A percentile compares a stretch with the other conserved stretches of the same genome.
Conservation (phyloP, 495 filamentous ascomycete species). For the Tuber melanosporum region DNA sequence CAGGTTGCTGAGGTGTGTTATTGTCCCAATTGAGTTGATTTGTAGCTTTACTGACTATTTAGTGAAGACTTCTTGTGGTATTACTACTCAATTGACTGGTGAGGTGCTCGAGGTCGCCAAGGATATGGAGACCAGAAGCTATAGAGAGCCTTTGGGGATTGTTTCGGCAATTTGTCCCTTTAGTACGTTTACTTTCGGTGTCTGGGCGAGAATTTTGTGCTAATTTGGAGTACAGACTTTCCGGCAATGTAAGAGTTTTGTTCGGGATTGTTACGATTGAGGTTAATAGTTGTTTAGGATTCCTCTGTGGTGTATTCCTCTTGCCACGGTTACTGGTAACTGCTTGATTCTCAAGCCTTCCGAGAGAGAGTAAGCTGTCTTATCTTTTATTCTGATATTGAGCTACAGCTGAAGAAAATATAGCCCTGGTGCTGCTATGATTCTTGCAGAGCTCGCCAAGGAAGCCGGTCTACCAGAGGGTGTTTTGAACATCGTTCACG, state of each 20-base stretch:
- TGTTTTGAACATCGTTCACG: constrained; percentile 92
- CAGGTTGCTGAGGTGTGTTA: constrained; percentile 73
- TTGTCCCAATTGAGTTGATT: neutral
- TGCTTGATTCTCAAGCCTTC: constrained; percentile 93
- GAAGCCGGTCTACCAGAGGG: constrained; percentile 92
- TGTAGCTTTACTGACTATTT: constrained; percentile 1
- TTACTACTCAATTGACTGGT: constrained; percentile 86
- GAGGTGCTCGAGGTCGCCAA: constrained; percentile 95
- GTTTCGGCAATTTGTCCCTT: constrained; percentile 98
- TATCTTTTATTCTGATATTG: neutral
- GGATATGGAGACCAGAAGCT: constrained; percentile 97
- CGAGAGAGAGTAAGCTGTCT: constrained; percentile 61
- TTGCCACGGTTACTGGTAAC: constrained; percentile 92
- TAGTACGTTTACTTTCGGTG: constrained; percentile 56
- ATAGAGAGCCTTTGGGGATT: constrained; percentile 86
- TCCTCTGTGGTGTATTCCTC: constrained; percentile 91
- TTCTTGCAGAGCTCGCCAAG: constrained; percentile 82
- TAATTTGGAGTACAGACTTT: constrained; percentile 60
- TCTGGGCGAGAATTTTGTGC: neutral
- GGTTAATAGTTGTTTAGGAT: constrained; percentile 52
- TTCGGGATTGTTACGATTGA: neutral
- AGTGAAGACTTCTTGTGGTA: constrained; percentile 69
- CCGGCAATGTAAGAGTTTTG: constrained; percentile 62
- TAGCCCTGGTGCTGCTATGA: constrained; percentile 90
- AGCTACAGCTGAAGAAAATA: constrained; percentile 12